Conservation (phyloP, 2,329 filamentous ascomycete genomes). For the Lachnellula suecica region DNA sequence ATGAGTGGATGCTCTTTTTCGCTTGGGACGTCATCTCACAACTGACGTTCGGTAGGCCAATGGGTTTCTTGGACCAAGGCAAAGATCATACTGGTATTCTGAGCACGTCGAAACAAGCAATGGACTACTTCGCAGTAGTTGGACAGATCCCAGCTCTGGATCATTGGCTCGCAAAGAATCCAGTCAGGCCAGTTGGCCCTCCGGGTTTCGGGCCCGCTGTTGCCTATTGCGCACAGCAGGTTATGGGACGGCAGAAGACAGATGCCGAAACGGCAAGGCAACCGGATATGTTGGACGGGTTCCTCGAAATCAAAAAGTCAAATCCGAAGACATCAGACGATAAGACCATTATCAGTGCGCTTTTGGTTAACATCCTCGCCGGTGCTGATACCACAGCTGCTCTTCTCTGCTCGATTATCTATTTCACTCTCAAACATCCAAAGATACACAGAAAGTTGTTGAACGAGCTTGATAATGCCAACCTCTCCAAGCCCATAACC, state of each 20-base stretch:
- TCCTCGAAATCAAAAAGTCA: conserved; percentile 19
- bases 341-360: conserved; percentile 2
- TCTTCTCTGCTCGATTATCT: conserved; percentile 34
- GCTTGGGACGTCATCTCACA: conserved; percentile 40
- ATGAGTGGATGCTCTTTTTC: conserved; percentile 41
- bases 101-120: conserved; percentile 19
- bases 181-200: conserved; percentile 16
- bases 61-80: conserved; percentile 38
- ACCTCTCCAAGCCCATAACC: conserved; percentile 25
- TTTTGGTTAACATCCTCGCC: conserved; percentile 21
- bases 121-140: conserved; percentile 34
- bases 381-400: conserved; percentile 37
- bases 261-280: not conserved
- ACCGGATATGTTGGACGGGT: conserved; percentile 29
- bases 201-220: conserved; percentile 13
- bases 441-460: conserved; percentile 24
- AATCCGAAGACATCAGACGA: conserved; percentile 10
- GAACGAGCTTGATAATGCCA: conserved; percentile 39
- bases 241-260: conserved; percentile 3
- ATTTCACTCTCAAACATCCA: conserved; percentile 37
- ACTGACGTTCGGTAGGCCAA: conserved; percentile 39
- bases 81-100: conserved; percentile 37
- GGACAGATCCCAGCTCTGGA: conserved; percentile 23
- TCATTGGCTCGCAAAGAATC: conserved; percentile 21
- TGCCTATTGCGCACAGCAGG: conserved; percentile 12